Base-by-base conservation (phyloP, 1,139 yeast genomes). In the Yamadazyma dendronema region DNA sequence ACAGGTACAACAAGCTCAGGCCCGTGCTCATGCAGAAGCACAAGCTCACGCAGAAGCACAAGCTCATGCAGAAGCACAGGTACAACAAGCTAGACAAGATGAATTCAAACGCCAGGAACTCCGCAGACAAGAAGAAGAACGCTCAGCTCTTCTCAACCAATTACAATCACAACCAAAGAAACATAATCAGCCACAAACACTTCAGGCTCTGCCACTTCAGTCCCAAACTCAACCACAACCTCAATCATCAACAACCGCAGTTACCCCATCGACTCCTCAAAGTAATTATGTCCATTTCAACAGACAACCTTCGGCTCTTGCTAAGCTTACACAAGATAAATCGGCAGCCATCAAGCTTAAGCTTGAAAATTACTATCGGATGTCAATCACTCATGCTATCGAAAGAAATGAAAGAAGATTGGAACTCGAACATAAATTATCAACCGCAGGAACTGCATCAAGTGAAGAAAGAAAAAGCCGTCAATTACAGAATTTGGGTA, bases 401-500 rank as follows among this genome's bases (percentile, higher is more conserved):
- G 94, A 84, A 56, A 64, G 94, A 50, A 84, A 84, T 54, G 90
- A 84, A 59, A 77, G 94, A 68, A 67, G 90, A 42, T 71, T 84
- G 31, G 84, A 79, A 46, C 68, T 84, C 47, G 94, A 84, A 51
- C 82, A 81, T 46, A 81, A 77, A 44, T 57, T 84, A 28, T 64
- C 72, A 41, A 72, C 74, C n/a, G 85, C 81, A 50, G 88, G 81
- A 38, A 72, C 79, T 39, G 67, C 65, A 7, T 59, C 71, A 15
- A 79, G 86, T 28, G 88, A 81, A 43, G 94, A 84, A 57, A 73
- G 92, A 39, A 81, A 80, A 47, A 80, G 79, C 50, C 71, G 94
- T 54, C 90, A 84, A 56, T 62, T 84, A 37, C 81, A 80, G 44
- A 72, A 81, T 33, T 64, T 84, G 49, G 90, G 92, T 31, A 77